A percentile compares a stretch with the other conserved stretches of the same genome.
Evolutionary conservation across 768 basidiomycete genomes (phyloP).

Genomic region (Xerocomellus intermedius): DNA sequence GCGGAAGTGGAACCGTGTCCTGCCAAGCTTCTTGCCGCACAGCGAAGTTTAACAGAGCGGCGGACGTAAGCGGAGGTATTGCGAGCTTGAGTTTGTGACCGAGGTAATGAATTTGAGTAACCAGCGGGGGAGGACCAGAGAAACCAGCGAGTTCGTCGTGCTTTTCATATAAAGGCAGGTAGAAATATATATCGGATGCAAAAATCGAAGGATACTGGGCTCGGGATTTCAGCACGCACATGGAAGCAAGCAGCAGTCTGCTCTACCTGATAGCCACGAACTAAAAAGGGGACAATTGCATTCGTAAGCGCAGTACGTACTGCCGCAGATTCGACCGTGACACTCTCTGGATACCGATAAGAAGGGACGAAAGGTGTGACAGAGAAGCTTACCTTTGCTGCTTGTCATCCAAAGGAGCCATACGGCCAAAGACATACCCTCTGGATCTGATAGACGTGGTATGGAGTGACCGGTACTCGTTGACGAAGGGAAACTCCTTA

Average conservation of each 20-base stretch:
- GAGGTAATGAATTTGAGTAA: constrained; percentile 39
- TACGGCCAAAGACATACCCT: constrained; percentile 38
- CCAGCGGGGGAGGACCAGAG: constrained; percentile 35
- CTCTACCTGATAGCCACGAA: constrained; percentile 42
- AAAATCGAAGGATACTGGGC: constrained; percentile 41
- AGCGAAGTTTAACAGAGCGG: constrained; percentile 38
- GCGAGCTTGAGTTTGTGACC: constrained; percentile 40
- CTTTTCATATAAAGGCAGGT: constrained; percentile 38
- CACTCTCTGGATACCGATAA: constrained; percentile 31
- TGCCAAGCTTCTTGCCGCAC: constrained; percentile 39
- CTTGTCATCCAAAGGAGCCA: constrained; percentile 51
- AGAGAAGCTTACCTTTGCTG: constrained; percentile 34
- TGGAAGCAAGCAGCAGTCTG: background rate
- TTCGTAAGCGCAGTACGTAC: constrained; percentile 29
- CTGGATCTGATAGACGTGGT: constrained; percentile 32
- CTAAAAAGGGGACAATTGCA: constrained; percentile 40
- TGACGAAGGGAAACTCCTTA: constrained; percentile 8
- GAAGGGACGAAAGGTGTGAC: background rate
- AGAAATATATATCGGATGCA: constrained; percentile 44
- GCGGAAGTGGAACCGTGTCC: constrained; percentile 27
- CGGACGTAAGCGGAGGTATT: constrained; percentile 40
- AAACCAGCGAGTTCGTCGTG: constrained; percentile 22
- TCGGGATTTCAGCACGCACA: constrained; percentile 4
- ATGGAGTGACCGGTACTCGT: background rate
- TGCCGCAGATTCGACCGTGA: constrained; percentile 29